These are phyloP conservation scores for Emericellopsis terricola DNA, from an alignment of 495 filamentous ascomycete genomes.

Conservation along the genomic window DNA sequence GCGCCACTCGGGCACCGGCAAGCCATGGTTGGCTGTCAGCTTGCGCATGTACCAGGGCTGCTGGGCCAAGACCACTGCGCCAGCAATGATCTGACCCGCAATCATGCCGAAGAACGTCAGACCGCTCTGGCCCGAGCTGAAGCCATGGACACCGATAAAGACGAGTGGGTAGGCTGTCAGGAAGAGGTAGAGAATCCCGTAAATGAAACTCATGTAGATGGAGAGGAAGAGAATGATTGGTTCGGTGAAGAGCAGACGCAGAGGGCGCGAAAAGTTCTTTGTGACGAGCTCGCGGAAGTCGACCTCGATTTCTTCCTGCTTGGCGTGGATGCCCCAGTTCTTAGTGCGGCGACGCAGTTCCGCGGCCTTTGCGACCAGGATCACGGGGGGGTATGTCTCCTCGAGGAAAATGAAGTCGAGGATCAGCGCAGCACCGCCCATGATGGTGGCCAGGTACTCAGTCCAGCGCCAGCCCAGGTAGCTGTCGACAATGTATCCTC, in stretches of 20 bases:
- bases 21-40: constrained; percentile 49
- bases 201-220: constrained; percentile 71
- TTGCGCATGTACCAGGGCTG: constrained; percentile 54
- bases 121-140: constrained; percentile 48
- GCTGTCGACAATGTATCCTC: constrained; percentile 61
- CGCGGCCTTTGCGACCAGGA: constrained; percentile 58
- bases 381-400: constrained; percentile 72
- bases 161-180: constrained; percentile 67
- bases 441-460: constrained; percentile 49
- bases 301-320: constrained; percentile 84
- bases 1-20: constrained; percentile 76
- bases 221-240: constrained; percentile 60
- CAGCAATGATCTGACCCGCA: constrained; percentile 46
- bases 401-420: constrained; percentile 55
- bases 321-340: constrained; percentile 91
- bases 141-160: constrained; percentile 52
- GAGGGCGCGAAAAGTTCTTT: constrained; percentile 71
- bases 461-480: constrained; percentile 78
- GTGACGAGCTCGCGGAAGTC: constrained; percentile 58
- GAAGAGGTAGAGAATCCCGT: constrained; percentile 65
- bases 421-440: constrained; percentile 56
- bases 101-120: constrained; percentile 74
- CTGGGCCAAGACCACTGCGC: constrained; percentile 37
- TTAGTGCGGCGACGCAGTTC: constrained; percentile 64
- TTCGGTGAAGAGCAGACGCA: constrained; percentile 63